Conservation (phyloP, 495 filamentous ascomycete species). For the Talaromyces thailandensis region DNA sequence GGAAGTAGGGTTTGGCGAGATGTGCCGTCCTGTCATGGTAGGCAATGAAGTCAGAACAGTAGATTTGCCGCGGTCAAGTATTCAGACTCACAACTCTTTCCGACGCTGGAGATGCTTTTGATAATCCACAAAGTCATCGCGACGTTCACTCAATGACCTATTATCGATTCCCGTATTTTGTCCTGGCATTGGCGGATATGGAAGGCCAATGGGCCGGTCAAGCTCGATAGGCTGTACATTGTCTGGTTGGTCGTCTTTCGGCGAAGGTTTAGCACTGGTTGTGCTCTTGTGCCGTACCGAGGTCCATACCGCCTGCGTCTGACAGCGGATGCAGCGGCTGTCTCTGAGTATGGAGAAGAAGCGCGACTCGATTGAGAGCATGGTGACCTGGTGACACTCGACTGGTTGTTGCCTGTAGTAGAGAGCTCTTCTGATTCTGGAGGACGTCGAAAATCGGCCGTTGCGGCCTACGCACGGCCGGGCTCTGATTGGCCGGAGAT, state of each 20-base stretch:
- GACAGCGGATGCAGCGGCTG: slow-evolving; percentile 30
- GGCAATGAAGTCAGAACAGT: not conserved
- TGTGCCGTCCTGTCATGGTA: slow-evolving; percentile 31
- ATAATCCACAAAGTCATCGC: slow-evolving; percentile 76
- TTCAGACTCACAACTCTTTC: slow-evolving; percentile 54
- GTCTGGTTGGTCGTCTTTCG: slow-evolving; percentile 17
- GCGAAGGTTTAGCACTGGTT: slow-evolving; percentile 2
- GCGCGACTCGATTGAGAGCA: not conserved
- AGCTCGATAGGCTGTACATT: slow-evolving; percentile 61
- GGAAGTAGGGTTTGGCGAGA: slow-evolving; percentile 79
- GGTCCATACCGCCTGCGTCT: slow-evolving; percentile 22
- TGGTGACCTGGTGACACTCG: not conserved
- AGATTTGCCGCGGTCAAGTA: not conserved
- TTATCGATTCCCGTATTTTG: slow-evolving; percentile 72
- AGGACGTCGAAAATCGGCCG: not conserved
- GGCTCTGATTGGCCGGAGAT: not conserved
- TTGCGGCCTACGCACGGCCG: not conserved
- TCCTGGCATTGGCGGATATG: slow-evolving; percentile 58
- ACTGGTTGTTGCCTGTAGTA: not conserved
- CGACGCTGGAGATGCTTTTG: slow-evolving; percentile 70
- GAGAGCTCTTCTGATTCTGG: not conserved
- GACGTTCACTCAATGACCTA: slow-evolving; percentile 55
- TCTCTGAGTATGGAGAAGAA: slow-evolving; percentile 16
- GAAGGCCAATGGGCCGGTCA: slow-evolving; percentile 71
- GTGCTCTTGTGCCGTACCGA: slow-evolving; percentile 15